phyloP scores from a whole-genome alignment of 495 filamentous ascomycete species.

The Aspergillus wentii region DNA sequence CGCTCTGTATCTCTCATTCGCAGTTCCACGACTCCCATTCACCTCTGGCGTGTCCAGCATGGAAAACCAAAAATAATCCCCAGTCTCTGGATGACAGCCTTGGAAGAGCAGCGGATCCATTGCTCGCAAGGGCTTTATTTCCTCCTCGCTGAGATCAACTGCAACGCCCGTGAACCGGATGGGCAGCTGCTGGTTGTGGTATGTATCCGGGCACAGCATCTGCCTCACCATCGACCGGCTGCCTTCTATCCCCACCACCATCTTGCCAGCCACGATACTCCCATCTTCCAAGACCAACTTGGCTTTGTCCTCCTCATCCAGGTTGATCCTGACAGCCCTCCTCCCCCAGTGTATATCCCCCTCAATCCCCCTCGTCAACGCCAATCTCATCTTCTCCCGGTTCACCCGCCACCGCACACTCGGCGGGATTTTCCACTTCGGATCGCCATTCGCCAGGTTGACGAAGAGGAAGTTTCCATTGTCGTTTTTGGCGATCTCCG shows the following conservation, averaged over 20 bases:
- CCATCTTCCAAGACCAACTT: slow-evolving; percentile 16
- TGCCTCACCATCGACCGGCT: slow-evolving; percentile 39
- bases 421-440: slow-evolving; percentile 21
- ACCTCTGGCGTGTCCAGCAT: slow-evolving; percentile 29
- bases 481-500: slow-evolving; percentile 23
- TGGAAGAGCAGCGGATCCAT: slow-evolving; percentile 58
- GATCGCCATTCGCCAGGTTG: slow-evolving; percentile 21
- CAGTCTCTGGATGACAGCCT: slow-evolving; percentile 48
- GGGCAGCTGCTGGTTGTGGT: slow-evolving; percentile 15
- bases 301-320: too few relatives aligned
- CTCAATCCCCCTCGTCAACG: slow-evolving; percentile 19
- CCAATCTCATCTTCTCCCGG: slow-evolving; percentile 19
- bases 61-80: slow-evolving; percentile 49
- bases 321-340: slow-evolving; percentile 10
- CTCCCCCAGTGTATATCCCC: slow-evolving; percentile 21
- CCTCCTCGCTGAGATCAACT: slow-evolving; percentile 17
- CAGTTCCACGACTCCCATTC: slow-evolving; percentile 10
- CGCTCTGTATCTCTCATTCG: slow-evolving; percentile 12
- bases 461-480: slow-evolving; percentile 28
- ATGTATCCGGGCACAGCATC: slow-evolving; percentile 25
- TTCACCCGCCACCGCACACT: slow-evolving; percentile 22
- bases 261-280: slow-evolving; percentile 7
- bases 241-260: slow-evolving; percentile 46
- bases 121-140: slow-evolving; percentile 35
- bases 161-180: slow-evolving; percentile 23